Evolutionary conservation across 2,329 filamentous ascomycete genomes (phyloP).

Genomic region (Fusarium miscanthi): DNA sequence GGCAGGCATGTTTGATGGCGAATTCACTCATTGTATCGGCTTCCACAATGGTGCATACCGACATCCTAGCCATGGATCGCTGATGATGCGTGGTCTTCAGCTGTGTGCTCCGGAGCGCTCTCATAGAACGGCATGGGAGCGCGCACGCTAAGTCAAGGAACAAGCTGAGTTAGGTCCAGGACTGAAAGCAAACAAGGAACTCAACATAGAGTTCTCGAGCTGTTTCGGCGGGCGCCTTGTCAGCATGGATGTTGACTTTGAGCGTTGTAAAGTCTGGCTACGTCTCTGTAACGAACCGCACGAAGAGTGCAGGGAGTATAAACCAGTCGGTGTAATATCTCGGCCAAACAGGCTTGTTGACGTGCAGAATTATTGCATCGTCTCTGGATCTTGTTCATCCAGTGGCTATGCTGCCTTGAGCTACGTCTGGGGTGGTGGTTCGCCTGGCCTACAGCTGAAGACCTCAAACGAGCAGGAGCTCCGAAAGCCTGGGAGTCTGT

Average conservation of each 20-base stretch:
- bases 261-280: neutral
- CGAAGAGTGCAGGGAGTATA: neutral
- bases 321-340: too few species aligned
- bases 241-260: neutral
- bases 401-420: neutral
- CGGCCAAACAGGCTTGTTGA: neutral
- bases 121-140: neutral
- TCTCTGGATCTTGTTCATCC: neutral
- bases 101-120: neutral
- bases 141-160: neutral
- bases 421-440: neutral
- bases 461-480: neutral
- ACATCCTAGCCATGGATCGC: neutral
- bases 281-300: neutral
- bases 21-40: neutral
- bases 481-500: neutral
- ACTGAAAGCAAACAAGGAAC: rapidly evolving
- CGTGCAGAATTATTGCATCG: neutral
- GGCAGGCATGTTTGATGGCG: neutral
- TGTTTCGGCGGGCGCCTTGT: neutral
- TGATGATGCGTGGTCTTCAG: neutral
- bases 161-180: rapidly evolving
- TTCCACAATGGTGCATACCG: neutral
- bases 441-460: neutral
- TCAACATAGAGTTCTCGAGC: rapidly evolving